Base-by-base conservation (phyloP, 805 yeast genomes). In the Jamesozyma rosinii region DNA sequence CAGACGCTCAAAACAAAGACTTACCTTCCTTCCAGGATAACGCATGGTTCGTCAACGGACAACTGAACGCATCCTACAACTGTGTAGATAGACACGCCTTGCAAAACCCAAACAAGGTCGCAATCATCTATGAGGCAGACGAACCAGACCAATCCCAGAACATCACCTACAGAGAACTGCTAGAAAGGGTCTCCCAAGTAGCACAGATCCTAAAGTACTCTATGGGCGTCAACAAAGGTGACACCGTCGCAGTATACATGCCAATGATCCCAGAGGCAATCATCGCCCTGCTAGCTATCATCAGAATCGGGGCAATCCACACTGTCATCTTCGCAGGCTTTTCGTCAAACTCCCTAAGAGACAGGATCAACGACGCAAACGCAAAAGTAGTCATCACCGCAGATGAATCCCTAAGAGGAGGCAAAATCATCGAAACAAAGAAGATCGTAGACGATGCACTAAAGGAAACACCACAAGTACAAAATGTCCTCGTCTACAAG, bases 261-360 rank as follows among this genome's bases (percentile, higher is more conserved):
- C 95, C 95, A 55, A 84, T 83, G 92, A 81, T 79, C 49, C 83
- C 89, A 37, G 85, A 83, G 60, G 89, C 92, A 33, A 66, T 84
- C 41, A 69, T 81, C 44, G 77, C 92, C 22, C 65, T 84, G 69
- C 66, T 84, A 64, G 94, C 95, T 21, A 81, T 83, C 57, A 75
- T 77, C 35, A 73, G 95, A 65, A 69, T 84, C 49, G 94, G 95
- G 55, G 95, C 94, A 13, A 69, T 83, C 47, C 95, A 84, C 63
- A 81, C 90, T 2, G 92, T 83, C 31, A 81, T 84, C 27, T 84
- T 84, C 68, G 94, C 94, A 24, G 95, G 95, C 5, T 84, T 84
- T 64, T 76, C 83, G 8, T 73, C 86, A 33, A 81, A 81, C 45
- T 80, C 87, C 10, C 68, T 82, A 49, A 70, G 76, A 47, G 90